A percentile compares a stretch with the other conserved stretches of the same genome.
phyloP scores from a whole-genome alignment of 2,329 filamentous ascomycete species.

The Didymella segeticola region DNA sequence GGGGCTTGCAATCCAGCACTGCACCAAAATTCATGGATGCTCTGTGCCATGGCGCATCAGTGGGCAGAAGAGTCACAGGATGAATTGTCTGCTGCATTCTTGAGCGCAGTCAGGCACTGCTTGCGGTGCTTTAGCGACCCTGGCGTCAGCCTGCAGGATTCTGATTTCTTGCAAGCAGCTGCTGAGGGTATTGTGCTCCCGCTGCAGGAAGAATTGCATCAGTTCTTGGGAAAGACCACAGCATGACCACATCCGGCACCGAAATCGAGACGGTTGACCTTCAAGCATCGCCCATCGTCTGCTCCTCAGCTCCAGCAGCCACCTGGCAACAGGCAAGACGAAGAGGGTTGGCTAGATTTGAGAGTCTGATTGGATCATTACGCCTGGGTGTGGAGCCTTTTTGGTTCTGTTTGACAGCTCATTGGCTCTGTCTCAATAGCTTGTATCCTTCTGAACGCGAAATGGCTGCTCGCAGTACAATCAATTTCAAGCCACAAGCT shows the following conservation, averaged over 20 bases:
- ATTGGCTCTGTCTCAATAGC: too few relatives aligned
- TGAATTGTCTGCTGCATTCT: slow-evolving; percentile 46
- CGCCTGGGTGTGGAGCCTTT: too few relatives aligned
- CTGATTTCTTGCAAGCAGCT: slow-evolving; percentile 45
- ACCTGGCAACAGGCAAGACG: neutral
- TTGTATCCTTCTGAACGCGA: neutral
- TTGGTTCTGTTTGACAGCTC: too few relatives aligned
- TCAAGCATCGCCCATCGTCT: too few relatives aligned
- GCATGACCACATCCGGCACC: slow-evolving; percentile 14
- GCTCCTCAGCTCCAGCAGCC: neutral
- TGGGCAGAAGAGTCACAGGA: slow-evolving; percentile 46
- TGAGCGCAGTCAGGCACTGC: slow-evolving; percentile 44
- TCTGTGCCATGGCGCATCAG: slow-evolving; percentile 43
- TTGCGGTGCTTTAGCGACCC: slow-evolving; percentile 45
- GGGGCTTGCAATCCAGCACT: slow-evolving; percentile 19
- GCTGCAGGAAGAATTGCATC: slow-evolving; percentile 45
- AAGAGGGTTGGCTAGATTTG: too few relatives aligned
- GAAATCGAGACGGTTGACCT: neutral
- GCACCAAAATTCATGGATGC: slow-evolving; percentile 36
- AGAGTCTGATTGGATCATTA: too few relatives aligned
- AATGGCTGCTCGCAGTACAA: too few relatives aligned
- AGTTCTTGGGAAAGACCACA: slow-evolving; percentile 43
- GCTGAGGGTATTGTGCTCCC: slow-evolving; percentile 48
- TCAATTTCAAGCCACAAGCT: neutral
- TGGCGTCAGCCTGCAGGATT: slow-evolving; percentile 41